Percentiles rank a stretch among this genome's conserved stretches.
phyloP scores from a whole-genome alignment of 1,284 basidiomycete species.

The Thelephora terrestris region DNA sequence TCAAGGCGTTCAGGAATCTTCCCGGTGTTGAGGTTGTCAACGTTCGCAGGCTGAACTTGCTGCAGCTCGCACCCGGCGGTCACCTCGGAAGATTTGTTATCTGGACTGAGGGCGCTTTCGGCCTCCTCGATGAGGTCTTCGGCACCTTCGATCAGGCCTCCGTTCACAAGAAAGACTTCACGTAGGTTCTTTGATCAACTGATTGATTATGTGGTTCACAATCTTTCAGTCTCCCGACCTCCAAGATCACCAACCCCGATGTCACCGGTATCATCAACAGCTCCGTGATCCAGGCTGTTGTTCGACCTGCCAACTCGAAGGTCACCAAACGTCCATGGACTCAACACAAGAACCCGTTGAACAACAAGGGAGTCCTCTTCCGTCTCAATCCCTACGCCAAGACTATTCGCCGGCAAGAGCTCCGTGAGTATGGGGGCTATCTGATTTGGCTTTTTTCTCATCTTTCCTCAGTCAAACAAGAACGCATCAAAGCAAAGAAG shows the following conservation, averaged over 20 bases:
- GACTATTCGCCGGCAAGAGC: conserved; percentile 80
- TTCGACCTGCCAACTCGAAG: conserved; percentile 79
- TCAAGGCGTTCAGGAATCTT: conserved; percentile 97
- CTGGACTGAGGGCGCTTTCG: conserved; percentile 97
- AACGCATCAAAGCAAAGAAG: conserved; percentile 59
- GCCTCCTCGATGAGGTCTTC: conserved; percentile 89
- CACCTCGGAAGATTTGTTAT: conserved; percentile 99
- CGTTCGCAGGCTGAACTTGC: conserved; percentile 91
- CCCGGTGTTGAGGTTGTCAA: conserved; percentile 98
- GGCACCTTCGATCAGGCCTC: conserved; percentile 85
- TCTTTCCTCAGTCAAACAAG: conserved; percentile 57
- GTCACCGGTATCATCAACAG: conserved; percentile 98
- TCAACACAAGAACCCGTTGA: conserved; percentile 98
- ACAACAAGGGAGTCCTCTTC: conserved; percentile 96
- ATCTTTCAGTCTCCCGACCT: conserved; percentile 64
- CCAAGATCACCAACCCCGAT: conserved; percentile 97
- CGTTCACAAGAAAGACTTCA: conserved; percentile 88
- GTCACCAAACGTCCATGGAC: conserved; percentile 91
- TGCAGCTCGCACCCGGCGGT: conserved; percentile 98
- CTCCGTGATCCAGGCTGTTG: conserved; percentile 91
- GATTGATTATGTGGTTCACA: conserved; percentile 1
- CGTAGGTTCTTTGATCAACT: conserved; percentile 36
- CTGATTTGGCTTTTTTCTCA: not conserved
- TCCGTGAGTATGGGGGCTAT: conserved; percentile 45
- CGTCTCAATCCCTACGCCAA: conserved; percentile 99